A percentile compares a stretch with the other conserved stretches of the same genome.
Conservation (phyloP, 179 eudicot species). For the Silene coronaria region DNA sequence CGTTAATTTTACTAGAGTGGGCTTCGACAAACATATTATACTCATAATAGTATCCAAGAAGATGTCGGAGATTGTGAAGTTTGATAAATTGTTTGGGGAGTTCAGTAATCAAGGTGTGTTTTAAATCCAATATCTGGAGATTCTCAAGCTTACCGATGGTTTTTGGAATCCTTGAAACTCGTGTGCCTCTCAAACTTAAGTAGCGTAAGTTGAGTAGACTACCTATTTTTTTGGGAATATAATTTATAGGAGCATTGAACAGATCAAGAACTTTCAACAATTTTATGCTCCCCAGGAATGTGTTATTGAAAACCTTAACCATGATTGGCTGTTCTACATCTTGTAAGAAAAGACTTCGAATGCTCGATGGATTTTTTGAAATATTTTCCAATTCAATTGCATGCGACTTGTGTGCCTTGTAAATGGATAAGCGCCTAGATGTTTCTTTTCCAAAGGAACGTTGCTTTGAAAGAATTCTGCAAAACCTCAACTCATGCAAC, state of each 20-base stretch:
- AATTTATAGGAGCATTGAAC: slow-evolving; percentile 17
- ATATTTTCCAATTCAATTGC: not conserved
- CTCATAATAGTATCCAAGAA: not conserved
- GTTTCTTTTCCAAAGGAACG: not conserved
- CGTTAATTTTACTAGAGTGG: not conserved
- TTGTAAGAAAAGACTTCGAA: slow-evolving; percentile 10
- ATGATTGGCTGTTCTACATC: not conserved
- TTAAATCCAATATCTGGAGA: slow-evolving; percentile 8
- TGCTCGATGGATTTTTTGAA: not conserved
- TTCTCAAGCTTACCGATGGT: slow-evolving; percentile 25
- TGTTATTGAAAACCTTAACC: not conserved
- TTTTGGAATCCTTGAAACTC: slow-evolving; percentile 22
- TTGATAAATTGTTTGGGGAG: slow-evolving; percentile 19
- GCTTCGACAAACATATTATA: not conserved
- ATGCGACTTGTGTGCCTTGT: not conserved
- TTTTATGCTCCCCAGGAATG: not conserved
- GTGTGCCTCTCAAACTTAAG: slow-evolving; percentile 25
- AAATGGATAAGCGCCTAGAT: slow-evolving; percentile 18
- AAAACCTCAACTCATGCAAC: slow-evolving; percentile 23
- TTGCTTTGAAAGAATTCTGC: not conserved
- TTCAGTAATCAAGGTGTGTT: slow-evolving; percentile 4
- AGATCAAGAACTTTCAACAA: slow-evolving; percentile 31
- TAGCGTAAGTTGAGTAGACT: slow-evolving; percentile 23
- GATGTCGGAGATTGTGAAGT: slow-evolving; percentile 23
- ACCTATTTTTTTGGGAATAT: slow-evolving; percentile 19